A percentile compares a stretch with the other conserved stretches of the same genome.
These are phyloP conservation scores for Agrocybe chaxingu DNA, from an alignment of 768 basidiomycete genomes.

Conservation along the genomic window DNA sequence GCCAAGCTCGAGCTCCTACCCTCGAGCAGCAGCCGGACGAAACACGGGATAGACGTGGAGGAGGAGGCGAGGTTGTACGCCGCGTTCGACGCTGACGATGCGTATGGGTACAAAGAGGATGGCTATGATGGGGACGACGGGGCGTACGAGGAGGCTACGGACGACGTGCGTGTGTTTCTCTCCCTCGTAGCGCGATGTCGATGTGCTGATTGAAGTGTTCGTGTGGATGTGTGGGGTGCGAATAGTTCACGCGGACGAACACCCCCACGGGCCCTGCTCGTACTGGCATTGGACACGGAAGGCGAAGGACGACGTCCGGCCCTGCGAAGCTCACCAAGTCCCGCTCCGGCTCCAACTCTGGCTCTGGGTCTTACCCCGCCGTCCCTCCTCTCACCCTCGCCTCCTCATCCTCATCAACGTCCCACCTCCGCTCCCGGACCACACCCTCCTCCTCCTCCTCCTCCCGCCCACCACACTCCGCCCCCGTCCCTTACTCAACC, in stretches of 20 bases:
- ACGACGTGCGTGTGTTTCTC: constrained; percentile 15
- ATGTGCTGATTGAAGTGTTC: neutral
- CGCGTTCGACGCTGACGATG: too few species aligned
- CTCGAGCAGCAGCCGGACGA: constrained; percentile 7
- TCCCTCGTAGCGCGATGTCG: neutral
- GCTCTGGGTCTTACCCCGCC: neutral
- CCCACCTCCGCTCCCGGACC: neutral
- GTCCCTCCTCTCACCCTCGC: neutral
- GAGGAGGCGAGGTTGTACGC: constrained; percentile 56
- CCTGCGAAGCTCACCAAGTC: too few species aligned
- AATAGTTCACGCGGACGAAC: constrained; percentile 14
- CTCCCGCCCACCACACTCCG: neutral
- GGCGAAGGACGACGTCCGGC: too few species aligned
- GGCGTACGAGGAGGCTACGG: constrained; percentile 17
- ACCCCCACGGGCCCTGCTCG: neutral
- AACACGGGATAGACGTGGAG: constrained; percentile 57
- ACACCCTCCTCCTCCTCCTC: constrained; percentile 7
- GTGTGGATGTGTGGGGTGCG: neutral
- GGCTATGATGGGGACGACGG: constrained; percentile 47
- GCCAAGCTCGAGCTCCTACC: constrained; percentile 53
- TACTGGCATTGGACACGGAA: too few species aligned
- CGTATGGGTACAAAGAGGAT: too few species aligned
- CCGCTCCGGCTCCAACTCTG: too few species aligned
- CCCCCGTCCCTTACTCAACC: neutral
- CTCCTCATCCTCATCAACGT: neutral